phyloP scores from a whole-genome alignment of 768 basidiomycete species.

The Sarcodon sp. region DNA sequence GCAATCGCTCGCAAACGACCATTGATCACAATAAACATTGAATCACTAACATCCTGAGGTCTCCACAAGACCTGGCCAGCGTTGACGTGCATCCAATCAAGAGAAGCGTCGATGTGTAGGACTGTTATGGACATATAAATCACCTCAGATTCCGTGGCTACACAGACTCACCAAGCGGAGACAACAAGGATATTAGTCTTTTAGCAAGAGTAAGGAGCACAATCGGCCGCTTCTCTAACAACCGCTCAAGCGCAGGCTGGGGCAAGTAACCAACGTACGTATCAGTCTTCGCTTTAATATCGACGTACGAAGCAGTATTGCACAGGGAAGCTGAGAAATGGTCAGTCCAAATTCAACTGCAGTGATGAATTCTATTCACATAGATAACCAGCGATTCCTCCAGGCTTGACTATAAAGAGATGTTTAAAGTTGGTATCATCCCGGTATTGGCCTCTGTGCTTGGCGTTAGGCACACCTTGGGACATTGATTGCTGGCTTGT shows the following conservation, averaged over 20 bases:
- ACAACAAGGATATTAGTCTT: slow-evolving; percentile 87
- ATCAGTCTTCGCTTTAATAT: slow-evolving; percentile 95
- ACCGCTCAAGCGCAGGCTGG: slow-evolving; percentile 72
- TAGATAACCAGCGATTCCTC: slow-evolving; percentile 95
- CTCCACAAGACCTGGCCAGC: slow-evolving; percentile 94
- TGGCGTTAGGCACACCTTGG: too few relatives aligned
- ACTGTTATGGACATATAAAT: slow-evolving; percentile 30
- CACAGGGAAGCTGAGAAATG: slow-evolving; percentile 62
- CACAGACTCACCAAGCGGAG: slow-evolving; percentile 62
- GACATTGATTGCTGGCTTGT: slow-evolving; percentile 3
- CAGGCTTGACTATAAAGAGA: slow-evolving; percentile 91
- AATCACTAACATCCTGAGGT: slow-evolving; percentile 81
- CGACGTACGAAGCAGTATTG: slow-evolving; percentile 88
- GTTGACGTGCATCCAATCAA: slow-evolving; percentile 97
- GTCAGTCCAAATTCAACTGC: not conserved
- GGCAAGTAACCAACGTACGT: slow-evolving; percentile 97
- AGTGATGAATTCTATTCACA: slow-evolving; percentile 28
- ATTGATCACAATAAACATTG: slow-evolving; percentile 97
- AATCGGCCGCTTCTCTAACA: slow-evolving; percentile 90
- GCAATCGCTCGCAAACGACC: slow-evolving; percentile 86
- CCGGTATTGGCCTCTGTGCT: not conserved
- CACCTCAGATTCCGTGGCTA: not conserved
- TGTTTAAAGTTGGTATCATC: slow-evolving; percentile 27
- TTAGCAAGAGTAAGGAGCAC: slow-evolving; percentile 93
- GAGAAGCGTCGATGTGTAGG: slow-evolving; percentile 88